Conservation (phyloP, 2,329 filamentous ascomycete species). For the Tolypocladium pustulatum region DNA sequence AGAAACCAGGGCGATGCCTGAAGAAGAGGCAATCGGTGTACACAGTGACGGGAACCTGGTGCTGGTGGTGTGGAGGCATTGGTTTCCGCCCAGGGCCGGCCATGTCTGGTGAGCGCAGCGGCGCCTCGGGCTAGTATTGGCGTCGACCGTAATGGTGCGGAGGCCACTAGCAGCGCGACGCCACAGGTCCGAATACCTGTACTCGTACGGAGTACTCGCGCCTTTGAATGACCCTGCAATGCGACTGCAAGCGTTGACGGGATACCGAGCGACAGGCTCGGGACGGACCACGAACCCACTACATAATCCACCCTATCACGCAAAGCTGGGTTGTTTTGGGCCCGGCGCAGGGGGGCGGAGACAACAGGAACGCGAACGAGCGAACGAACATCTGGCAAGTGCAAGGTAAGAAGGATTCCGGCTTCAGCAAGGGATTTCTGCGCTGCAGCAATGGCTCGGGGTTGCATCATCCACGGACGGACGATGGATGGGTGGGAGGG, state of each 20-base stretch:
- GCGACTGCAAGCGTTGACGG: background rate
- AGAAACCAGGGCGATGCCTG: background rate
- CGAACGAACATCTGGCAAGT: background rate
- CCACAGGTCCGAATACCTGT: background rate
- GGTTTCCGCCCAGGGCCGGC: background rate
- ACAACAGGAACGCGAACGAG: background rate
- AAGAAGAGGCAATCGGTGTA: background rate
- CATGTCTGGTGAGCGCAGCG: background rate
- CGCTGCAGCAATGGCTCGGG: background rate
- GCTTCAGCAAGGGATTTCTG: background rate
- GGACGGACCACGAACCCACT: background rate
- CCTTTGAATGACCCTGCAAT: too few species aligned
- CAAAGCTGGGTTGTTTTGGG: background rate
- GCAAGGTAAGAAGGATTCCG: background rate
- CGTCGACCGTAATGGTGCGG: background rate
- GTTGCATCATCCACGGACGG: background rate
- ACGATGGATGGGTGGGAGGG: constrained; percentile 1
- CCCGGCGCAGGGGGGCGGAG: background rate
- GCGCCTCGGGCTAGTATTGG: background rate
- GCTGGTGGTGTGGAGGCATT: background rate
- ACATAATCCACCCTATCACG: background rate
- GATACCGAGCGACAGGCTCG: background rate
- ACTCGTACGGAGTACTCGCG: too few species aligned
- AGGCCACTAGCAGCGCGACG: background rate
- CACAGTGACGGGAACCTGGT: background rate